Base-by-base conservation (phyloP, 2,329 filamentous ascomycete species). In the Cladosporium oxysporum region DNA sequence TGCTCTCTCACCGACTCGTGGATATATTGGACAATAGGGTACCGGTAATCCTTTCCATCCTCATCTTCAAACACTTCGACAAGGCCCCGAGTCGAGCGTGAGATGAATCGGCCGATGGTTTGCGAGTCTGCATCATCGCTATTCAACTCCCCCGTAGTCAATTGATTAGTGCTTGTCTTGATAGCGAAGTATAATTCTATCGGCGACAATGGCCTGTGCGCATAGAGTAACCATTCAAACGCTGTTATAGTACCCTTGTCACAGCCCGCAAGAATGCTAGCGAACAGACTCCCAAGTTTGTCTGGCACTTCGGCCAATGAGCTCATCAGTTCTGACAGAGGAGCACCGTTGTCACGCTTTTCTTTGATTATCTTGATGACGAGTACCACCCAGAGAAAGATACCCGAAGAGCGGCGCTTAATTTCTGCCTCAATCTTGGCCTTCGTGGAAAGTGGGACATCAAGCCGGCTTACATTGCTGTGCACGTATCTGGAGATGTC, bases 1-100 rank as follows among this genome's bases (percentile, higher is more conserved):
- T 47, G 33, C 26, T 64, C 62, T 35, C 50, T 31, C 5, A 64
- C 50, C 3, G 62, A 58, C 37, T 58, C 62, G 29, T 64, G 62
- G 10, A 64, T 58, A 18, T 58, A 31, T 10, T 64, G 62, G 8
- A 18, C 23, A 26, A 3, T 26, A 26, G 23, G 23, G 23, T 3
- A 3, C 23, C 23, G 23, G 23, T 26, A 26, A 26, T 26, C 2
- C 23, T 26, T 26, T 26, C 23, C 23, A 26, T 26, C 2, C 23
- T 26, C 23, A 26, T 26, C 23, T 3, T 18, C 7, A 26, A 10
- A 16, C 16, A 10, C 7, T 12, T 53, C 50, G 1, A 53, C 18
- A n/a, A 53, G 26, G 16, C 50, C 50, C 2, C 50, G 50, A 29
- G 28, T 29, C 3, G 50, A 31, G 16, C 26, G 14, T 2, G 18